Evolutionary conservation across 2,329 filamentous ascomycete genomes (phyloP).

Genomic region (Xylariaceae sp.): DNA sequence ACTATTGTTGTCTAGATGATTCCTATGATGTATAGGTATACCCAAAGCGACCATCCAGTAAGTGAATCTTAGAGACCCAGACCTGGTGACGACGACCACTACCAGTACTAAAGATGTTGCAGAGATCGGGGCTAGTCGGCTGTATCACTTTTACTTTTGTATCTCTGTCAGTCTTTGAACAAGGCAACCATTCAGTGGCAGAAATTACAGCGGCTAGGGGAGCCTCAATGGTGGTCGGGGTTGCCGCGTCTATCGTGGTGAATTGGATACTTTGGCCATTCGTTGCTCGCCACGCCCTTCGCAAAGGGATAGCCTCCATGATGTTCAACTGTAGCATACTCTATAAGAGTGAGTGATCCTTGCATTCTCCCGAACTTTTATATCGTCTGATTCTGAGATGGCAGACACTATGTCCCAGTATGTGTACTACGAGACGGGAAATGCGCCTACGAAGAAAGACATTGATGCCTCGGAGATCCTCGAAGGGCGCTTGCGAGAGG

Average conservation of each 20-base stretch:
- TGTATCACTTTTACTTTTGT: conserved; percentile 53
- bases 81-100: not conserved
- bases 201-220: conserved; percentile 44
- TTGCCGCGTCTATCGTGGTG: conserved; percentile 47
- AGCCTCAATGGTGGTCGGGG: conserved; percentile 47
- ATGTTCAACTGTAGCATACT: conserved; percentile 53
- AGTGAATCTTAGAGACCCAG: conserved; percentile 11
- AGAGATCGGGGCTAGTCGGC: conserved; percentile 53
- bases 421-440: conserved; percentile 52
- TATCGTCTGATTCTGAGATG: not conserved
- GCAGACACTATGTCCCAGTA: conserved; percentile 49
- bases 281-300: conserved; percentile 52
- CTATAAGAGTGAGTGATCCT: conserved; percentile 41
- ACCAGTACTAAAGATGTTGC: not conserved
- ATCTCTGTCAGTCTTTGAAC: conserved; percentile 38
- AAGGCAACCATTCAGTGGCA: conserved; percentile 32
- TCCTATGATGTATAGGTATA: conserved; percentile 54
- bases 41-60: conserved; percentile 49
- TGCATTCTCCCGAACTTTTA: not conserved
- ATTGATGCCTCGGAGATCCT: conserved; percentile 51
- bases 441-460: conserved; percentile 46
- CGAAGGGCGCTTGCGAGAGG: conserved; percentile 54
- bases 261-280: conserved; percentile 60
- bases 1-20: conserved; percentile 36
- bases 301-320: conserved; percentile 51